phyloP scores from a whole-genome alignment of 495 filamentous ascomycete genomes.

The Neurospora sp. region DNA sequence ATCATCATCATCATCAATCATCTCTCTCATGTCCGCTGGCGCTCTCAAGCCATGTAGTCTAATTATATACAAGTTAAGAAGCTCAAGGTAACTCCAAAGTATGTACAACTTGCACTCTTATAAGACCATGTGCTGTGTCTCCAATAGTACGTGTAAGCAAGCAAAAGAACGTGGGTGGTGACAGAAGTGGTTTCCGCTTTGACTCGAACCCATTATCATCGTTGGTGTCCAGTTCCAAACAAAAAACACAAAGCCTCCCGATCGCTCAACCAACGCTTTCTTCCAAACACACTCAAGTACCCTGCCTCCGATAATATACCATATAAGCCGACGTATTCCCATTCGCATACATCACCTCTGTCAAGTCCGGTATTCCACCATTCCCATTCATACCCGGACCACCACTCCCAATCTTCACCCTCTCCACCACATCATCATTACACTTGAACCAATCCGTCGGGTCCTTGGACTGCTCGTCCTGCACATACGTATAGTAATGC shows the following conservation, averaged over 20 bases:
- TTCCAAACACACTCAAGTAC: not conserved
- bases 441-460: slow-evolving; percentile 23
- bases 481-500: slow-evolving; percentile 35
- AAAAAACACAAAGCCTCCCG: not conserved
- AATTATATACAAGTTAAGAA: not conserved
- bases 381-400: not conserved
- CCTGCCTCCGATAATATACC: slow-evolving; percentile 18
- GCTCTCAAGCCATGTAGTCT: not conserved
- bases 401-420: slow-evolving; percentile 17
- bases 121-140: not conserved
- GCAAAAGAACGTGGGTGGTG: not conserved
- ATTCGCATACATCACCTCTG: slow-evolving; percentile 14
- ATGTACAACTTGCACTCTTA: not conserved
- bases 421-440: slow-evolving; percentile 20
- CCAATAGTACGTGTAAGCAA: not conserved
- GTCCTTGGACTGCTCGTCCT: slow-evolving; percentile 18
- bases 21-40: not conserved
- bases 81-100: not conserved
- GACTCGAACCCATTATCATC: not conserved
- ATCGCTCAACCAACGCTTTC: not conserved
- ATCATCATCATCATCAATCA: not conserved
- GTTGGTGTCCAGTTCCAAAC: not conserved
- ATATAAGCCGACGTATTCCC: slow-evolving; percentile 18
- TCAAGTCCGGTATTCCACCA: slow-evolving; percentile 2
- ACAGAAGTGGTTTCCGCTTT: not conserved